These are phyloP conservation scores for Pythium aristosporum DNA, from an alignment of 352 stramenopile species.

Conservation along the genomic window DNA sequence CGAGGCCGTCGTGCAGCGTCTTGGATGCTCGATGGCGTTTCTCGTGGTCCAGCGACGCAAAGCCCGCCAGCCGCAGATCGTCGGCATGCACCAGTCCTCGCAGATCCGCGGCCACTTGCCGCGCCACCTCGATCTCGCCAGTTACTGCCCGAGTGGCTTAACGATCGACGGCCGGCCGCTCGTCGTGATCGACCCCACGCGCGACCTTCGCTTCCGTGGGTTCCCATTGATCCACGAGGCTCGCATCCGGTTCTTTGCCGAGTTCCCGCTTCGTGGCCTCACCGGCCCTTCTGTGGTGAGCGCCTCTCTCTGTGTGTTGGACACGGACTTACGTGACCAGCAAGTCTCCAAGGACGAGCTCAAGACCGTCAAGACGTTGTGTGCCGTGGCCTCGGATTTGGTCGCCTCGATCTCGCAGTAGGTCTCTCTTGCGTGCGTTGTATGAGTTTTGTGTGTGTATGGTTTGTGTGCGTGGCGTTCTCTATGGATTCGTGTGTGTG, in stretches of 20 bases:
- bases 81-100: conserved; percentile 35
- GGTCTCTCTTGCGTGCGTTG: neutral
- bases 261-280: conserved; percentile 43
- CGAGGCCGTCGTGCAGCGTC: conserved; percentile 45
- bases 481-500: neutral
- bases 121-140: conserved; percentile 20
- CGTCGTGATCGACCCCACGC: conserved; percentile 41
- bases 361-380: conserved; percentile 44
- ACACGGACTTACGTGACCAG: conserved; percentile 30
- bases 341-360: conserved; percentile 41
- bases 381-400: conserved; percentile 56
- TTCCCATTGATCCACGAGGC: conserved; percentile 41
- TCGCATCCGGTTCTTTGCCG: conserved; percentile 49
- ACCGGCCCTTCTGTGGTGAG: conserved; percentile 16
- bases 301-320: conserved; percentile 45
- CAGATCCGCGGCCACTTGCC: neutral
- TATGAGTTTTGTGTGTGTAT: neutral
- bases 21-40: conserved; percentile 46
- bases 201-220: conserved; percentile 35
- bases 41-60: conserved; percentile 35
- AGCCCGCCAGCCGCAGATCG: conserved; percentile 23
- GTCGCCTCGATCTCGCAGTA: conserved; percentile 26
- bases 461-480: conserved; percentile 1
- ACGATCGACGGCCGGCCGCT: conserved; percentile 23
- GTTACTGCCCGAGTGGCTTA: conserved; percentile 15